Percentiles rank a stretch among this genome's conserved stretches.
Conservation (phyloP, 2,329 filamentous ascomycete species). For the Colletotrichum scovillei region DNA sequence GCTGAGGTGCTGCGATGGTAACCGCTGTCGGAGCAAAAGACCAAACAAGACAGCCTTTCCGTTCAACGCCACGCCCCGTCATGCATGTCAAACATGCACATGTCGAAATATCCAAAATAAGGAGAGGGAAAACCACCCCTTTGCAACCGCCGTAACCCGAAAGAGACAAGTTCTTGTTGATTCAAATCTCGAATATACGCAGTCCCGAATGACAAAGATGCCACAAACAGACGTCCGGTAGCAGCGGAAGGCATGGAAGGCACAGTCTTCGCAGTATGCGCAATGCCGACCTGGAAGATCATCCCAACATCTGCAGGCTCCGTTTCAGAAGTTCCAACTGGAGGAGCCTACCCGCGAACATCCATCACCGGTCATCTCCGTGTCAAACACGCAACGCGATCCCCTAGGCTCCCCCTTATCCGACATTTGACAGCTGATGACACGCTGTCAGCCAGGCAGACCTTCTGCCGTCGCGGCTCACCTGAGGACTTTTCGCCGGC, state of each 20-base stretch:
- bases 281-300: slow-evolving; percentile 12
- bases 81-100: slow-evolving; percentile 19
- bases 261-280: not conserved
- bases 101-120: slow-evolving; percentile 12
- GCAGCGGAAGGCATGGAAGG: slow-evolving; percentile 13
- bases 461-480: slow-evolving; percentile 1
- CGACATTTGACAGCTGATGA: slow-evolving; percentile 19
- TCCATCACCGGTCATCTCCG: slow-evolving; percentile 33
- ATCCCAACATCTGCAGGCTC: slow-evolving; percentile 25
- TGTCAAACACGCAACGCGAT: slow-evolving; percentile 21
- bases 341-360: slow-evolving; percentile 15
- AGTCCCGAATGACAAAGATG: slow-evolving; percentile 11
- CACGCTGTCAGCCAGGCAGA: not conserved
- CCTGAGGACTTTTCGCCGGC: slow-evolving; percentile 1
- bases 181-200: not conserved
- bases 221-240: slow-evolving; percentile 1
- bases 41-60: slow-evolving; percentile 19
- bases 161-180: slow-evolving; percentile 8
- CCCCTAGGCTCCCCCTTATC: slow-evolving; percentile 16
- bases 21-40: slow-evolving; percentile 30
- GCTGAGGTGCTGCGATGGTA: slow-evolving; percentile 7
- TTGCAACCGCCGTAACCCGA: not conserved
- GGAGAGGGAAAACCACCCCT: slow-evolving; percentile 2
- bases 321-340: slow-evolving; percentile 33
- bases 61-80: slow-evolving; percentile 3